Evolutionary conservation across 306 rosid species (phyloP).

Genomic region (Dicorynia guianensis): DNA sequence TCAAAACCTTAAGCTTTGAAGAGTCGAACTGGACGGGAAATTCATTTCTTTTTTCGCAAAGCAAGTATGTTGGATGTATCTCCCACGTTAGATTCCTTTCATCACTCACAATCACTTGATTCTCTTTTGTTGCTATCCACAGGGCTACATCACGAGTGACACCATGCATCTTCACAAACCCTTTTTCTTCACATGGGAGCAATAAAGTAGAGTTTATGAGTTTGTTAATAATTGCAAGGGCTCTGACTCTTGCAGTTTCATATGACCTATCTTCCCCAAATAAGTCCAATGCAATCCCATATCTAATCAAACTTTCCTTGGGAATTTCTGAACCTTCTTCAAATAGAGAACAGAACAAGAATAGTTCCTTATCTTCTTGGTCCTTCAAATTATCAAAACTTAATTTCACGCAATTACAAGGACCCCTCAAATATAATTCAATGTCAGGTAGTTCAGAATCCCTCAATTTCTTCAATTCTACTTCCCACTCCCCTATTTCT

Average conservation of each 20-base stretch:
- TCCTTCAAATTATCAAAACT: too few relatives aligned
- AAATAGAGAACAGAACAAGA: neutral
- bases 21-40: neutral
- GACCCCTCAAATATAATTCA: too few relatives aligned
- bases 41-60: too few relatives aligned
- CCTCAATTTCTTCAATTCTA: neutral
- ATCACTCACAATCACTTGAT: too few relatives aligned
- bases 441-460: neutral
- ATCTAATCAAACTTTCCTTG: neutral
- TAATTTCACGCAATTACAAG: too few relatives aligned
- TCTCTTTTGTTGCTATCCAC: too few relatives aligned
- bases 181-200: neutral
- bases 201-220: neutral
- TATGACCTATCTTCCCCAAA: too few relatives aligned
- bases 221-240: neutral
- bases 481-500: neutral
- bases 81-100: too few relatives aligned
- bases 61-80: too few relatives aligned
- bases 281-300: fast-evolving
- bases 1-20: neutral
- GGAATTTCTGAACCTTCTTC: neutral
- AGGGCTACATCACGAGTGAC: neutral
- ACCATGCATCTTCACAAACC: neutral
- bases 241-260: neutral
- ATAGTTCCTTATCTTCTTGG: neutral